Base-by-base conservation (phyloP, 257 asterid species). In the Solanum chilense region DNA sequence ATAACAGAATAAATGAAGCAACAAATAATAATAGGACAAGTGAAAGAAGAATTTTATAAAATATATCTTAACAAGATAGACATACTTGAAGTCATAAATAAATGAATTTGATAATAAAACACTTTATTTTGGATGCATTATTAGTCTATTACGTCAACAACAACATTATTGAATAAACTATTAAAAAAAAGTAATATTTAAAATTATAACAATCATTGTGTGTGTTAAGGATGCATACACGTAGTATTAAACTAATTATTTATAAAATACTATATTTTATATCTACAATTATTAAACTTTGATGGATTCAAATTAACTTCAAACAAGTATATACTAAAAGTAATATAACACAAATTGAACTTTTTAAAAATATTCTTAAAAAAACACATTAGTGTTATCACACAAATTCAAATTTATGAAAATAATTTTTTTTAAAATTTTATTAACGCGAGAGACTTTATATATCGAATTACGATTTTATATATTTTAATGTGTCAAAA, bases 341-440 rank as follows among this genome's bases (percentile, higher is more conserved):
- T 7, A 31, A 42, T 77, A 27, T 9, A 78, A 78, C 27, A 77
- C 7, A 27, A 44, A 78, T 44, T 25, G 9, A 45, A 78, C 84
- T 44, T 45, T 27, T 15, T 27, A 5, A 78, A 74, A 74, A 27
- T 27, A 27, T 45, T 25, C 3, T 15, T 44, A 78, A 15, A 25
- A 25, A 6, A 25, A 12, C 29, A 14, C 15, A 78, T 78, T 78
- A 78, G 6, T 25, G 11, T 52, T 27, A 11, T 37, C 39, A 6
- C 39, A 37, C 0, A 6, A 35, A 37, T 37, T 37, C 1, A 5
- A 35, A 35, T 0, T 33, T 35, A 35, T 35, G 1, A 5, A 35
- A 35, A 4, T 4, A 35, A 5, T 35, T 35, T 35, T 64, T n/a
- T 64, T n/a, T 12, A 0, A 0, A n/a, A n/a, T 0, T 5, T 1